These are phyloP conservation scores for Wickerhamomyces hampshirensis DNA, from an alignment of 805 yeast species.

Conservation along the genomic window DNA sequence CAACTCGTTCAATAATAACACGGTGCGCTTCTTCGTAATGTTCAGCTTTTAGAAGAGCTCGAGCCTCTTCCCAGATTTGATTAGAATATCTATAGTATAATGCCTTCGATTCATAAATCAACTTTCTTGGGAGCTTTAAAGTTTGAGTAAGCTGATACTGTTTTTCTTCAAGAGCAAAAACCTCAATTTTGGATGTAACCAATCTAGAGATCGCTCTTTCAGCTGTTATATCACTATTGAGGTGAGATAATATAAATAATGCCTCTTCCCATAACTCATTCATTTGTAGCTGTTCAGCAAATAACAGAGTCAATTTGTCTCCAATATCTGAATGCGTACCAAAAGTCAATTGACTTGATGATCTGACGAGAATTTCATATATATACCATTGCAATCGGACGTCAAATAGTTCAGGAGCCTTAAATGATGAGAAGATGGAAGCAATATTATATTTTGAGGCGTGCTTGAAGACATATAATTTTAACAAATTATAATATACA, in stretches of 20 bases:
- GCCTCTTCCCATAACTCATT: slow-evolving; percentile 54
- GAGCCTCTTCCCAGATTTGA: slow-evolving; percentile 55
- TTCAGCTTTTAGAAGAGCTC: slow-evolving; percentile 56
- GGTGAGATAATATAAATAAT: slow-evolving; percentile 56
- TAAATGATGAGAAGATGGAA: slow-evolving; percentile 15
- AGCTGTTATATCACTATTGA: slow-evolving; percentile 43
- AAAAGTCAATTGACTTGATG: slow-evolving; percentile 23
- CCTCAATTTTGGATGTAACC: slow-evolving; percentile 23
- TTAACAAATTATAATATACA: slow-evolving; percentile 24
- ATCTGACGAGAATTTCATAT: slow-evolving; percentile 37
- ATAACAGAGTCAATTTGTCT: slow-evolving; percentile 34
- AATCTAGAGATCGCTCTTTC: slow-evolving; percentile 33
- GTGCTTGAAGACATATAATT: slow-evolving; percentile 25
- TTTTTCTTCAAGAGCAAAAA: slow-evolving; percentile 21
- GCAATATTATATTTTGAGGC: slow-evolving; percentile 11
- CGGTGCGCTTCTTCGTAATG: slow-evolving; percentile 60
- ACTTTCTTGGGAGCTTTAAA: slow-evolving; percentile 42
- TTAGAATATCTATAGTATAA: slow-evolving; percentile 43
- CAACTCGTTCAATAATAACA: slow-evolving; percentile 52
- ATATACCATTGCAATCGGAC: slow-evolving; percentile 48
- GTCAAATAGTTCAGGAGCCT: slow-evolving; percentile 24
- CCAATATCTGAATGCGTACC: slow-evolving; percentile 21
- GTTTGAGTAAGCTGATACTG: slow-evolving; percentile 29
- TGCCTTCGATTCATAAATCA: slow-evolving; percentile 59
- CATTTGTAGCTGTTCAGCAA: slow-evolving; percentile 48